Conservation (phyloP, 2,329 filamentous ascomycete genomes). For the Colletotrichum spaethianum region DNA sequence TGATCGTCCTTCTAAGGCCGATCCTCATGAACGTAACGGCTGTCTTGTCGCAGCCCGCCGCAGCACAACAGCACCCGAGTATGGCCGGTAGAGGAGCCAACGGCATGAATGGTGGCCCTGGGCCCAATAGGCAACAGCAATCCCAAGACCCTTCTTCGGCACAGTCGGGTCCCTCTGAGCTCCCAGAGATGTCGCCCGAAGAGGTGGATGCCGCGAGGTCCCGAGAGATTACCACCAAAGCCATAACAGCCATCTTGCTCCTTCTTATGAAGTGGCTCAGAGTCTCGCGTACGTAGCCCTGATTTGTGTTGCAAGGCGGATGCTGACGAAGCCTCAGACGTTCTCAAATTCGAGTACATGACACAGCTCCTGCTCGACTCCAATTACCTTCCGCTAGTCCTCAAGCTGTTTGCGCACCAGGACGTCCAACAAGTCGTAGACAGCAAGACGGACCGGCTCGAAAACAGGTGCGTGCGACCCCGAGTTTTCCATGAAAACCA, state of each 20-base stretch:
- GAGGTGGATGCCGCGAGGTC: conserved; percentile 86
- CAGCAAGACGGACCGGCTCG: conserved; percentile 84
- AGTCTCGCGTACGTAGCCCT: conserved; percentile 80
- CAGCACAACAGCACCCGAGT: conserved; percentile 60
- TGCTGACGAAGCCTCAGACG: conserved; percentile 68
- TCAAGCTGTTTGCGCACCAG: conserved; percentile 95
- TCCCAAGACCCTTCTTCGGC: conserved; percentile 41
- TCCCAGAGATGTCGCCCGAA: conserved; percentile 72
- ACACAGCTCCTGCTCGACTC: conserved; percentile 94
- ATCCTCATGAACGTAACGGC: conserved; percentile 90
- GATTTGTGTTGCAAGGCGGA: neutral
- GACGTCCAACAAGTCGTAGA: conserved; percentile 93
- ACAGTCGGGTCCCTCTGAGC: conserved; percentile 49
- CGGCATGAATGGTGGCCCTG: conserved; percentile 56
- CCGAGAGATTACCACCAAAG: conserved; percentile 91
- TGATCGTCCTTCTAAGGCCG: conserved; percentile 92
- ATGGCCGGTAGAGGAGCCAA: conserved; percentile 56
- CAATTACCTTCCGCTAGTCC: conserved; percentile 91
- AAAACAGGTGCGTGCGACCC: conserved; percentile 75
- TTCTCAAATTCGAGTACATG: conserved; percentile 96
- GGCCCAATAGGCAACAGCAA: conserved; percentile 50
- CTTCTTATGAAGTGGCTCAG: conserved; percentile 98
- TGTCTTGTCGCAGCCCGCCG: conserved; percentile 75
- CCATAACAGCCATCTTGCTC: conserved; percentile 89
- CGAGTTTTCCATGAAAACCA: conserved; percentile 40